phyloP scores from a whole-genome alignment of 2,329 filamentous ascomycete species.

The Talaromyces atroroseus region DNA sequence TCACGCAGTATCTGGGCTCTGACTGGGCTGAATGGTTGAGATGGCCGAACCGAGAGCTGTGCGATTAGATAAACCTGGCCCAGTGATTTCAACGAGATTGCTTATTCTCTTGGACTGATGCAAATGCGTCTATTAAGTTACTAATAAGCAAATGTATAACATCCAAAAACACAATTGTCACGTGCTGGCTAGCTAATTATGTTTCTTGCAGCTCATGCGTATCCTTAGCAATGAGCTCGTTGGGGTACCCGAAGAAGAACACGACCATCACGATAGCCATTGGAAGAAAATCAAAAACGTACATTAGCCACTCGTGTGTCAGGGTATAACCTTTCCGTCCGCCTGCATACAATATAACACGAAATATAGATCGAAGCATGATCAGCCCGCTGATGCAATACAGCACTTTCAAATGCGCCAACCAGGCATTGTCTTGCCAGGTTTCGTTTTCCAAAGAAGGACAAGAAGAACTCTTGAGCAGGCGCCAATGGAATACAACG shows the following conservation, averaged over 20 bases:
- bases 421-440: conserved; percentile 27
- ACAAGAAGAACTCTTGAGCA: conserved; percentile 27
- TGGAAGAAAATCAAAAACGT: conserved; percentile 18
- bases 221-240: neutral
- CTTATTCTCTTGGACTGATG: no score
- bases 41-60: conserved; percentile 11
- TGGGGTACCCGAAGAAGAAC: neutral
- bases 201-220: neutral
- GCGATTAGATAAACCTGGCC: conserved; percentile 12
- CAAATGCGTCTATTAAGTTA: no score
- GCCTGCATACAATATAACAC: conserved; percentile 18
- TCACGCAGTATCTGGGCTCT: conserved; percentile 18
- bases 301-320: conserved; percentile 17
- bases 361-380: conserved; percentile 18
- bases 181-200: neutral
- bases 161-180: no score
- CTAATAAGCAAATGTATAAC: no score
- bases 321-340: conserved; percentile 17
- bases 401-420: conserved; percentile 29
- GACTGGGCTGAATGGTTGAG: conserved; percentile 17
- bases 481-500: conserved; percentile 21
- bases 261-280: conserved; percentile 13
- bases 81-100: neutral
- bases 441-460: conserved; percentile 13
- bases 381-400: conserved; percentile 16